Evolutionary conservation across 495 filamentous ascomycete species (phyloP).

Genomic region (Penicillium longicatenatum): DNA sequence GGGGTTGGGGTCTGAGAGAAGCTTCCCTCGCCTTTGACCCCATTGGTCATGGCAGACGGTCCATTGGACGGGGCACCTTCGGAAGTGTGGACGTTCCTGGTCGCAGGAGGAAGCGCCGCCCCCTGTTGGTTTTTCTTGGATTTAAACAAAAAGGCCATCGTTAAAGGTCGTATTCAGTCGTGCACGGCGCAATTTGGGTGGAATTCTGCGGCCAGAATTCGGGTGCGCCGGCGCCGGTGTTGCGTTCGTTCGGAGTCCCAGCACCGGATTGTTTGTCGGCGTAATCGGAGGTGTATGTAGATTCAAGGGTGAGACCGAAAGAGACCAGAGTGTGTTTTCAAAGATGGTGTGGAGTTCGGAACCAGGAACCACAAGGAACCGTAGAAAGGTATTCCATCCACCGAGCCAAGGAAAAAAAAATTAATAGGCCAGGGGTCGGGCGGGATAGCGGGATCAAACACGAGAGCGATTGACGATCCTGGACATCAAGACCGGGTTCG

Average conservation of each 20-base stretch:
- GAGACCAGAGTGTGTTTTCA: conserved; percentile 26
- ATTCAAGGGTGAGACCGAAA: neutral
- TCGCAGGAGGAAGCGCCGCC: conserved; percentile 52
- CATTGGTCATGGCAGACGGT: conserved; percentile 36
- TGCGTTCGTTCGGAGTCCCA: conserved; percentile 10
- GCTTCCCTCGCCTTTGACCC: conserved; percentile 41
- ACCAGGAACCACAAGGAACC: conserved; percentile 32
- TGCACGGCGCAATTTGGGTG: conserved; percentile 26
- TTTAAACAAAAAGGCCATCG: conserved; percentile 66
- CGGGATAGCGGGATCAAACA: conserved; percentile 4
- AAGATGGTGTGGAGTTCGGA: conserved; percentile 29
- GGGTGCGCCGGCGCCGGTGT: conserved; percentile 18
- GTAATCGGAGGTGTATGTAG: neutral
- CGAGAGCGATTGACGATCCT: conserved; percentile 1
- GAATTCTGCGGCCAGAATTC: conserved; percentile 12
- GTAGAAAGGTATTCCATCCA: conserved; percentile 27
- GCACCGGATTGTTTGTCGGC: conserved; percentile 5
- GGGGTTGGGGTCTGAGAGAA: conserved; percentile 58
- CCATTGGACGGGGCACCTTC: conserved; percentile 41
- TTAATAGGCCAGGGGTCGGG: conserved; percentile 12
- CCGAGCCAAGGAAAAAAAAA: conserved; percentile 21
- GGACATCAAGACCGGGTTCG: conserved; percentile 13
- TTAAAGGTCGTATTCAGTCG: conserved; percentile 46
- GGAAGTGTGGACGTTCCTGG: conserved; percentile 53
- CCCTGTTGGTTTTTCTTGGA: conserved; percentile 58